These are phyloP conservation scores for Paramecium primaurelia DNA, from an alignment of 73 alveolate genomes.

Conservation along the genomic window DNA sequence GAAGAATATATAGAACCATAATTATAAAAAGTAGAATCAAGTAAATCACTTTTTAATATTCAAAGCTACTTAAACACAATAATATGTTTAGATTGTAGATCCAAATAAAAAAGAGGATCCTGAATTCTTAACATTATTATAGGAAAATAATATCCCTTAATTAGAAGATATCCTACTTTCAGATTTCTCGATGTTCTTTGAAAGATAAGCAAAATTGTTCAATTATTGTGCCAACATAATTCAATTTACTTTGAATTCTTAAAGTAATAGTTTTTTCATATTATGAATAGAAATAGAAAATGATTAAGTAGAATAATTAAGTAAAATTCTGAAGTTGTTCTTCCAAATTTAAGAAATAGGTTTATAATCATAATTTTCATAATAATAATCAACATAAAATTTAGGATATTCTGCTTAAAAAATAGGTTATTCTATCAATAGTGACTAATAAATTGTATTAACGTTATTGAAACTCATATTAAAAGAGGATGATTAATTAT, in stretches of 20 bases:
- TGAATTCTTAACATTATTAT: not conserved
- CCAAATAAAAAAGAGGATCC: not conserved
- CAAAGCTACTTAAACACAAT: not conserved
- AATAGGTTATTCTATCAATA: not conserved
- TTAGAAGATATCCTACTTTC: not conserved
- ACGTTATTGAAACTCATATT: not conserved
- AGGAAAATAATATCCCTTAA: not conserved
- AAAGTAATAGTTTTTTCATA: not conserved
- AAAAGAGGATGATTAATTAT: not conserved
- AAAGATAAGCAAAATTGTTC: not conserved
- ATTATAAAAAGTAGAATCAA: not conserved
- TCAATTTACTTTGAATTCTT: not conserved
- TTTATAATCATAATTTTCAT: not conserved
- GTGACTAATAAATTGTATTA: not conserved
- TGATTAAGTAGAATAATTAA: not conserved
- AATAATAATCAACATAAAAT: not conserved
- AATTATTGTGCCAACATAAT: not conserved
- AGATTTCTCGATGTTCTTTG: not conserved
- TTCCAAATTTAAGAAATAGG: not conserved
- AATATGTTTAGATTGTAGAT: not conserved
- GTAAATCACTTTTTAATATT: not conserved
- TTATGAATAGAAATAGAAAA: not conserved
- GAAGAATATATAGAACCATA: not conserved
- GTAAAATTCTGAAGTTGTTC: not conserved
- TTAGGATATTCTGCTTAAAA: not conserved